Percentiles rank a stretch among this genome's conserved stretches.
Evolutionary conservation across 2,329 filamentous ascomycete genomes (phyloP).

Genomic region (Phaeosphaeria sp.): DNA sequence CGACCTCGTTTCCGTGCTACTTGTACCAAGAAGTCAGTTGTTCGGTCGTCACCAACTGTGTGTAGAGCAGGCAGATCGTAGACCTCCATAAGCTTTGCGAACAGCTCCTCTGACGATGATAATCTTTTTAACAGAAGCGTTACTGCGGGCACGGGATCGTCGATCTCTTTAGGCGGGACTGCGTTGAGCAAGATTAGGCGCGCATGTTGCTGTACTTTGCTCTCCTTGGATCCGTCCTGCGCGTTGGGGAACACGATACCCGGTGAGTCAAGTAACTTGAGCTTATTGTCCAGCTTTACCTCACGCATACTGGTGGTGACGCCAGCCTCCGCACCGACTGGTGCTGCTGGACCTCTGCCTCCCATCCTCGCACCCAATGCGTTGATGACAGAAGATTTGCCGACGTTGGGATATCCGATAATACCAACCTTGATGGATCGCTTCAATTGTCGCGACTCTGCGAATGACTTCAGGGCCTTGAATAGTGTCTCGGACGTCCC

Average conservation of each 20-base stretch:
- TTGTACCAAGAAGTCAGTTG: constrained; percentile 91
- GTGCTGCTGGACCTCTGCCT: constrained; percentile 74
- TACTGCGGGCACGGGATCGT: constrained; percentile 88
- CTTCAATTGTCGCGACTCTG: constrained; percentile 82
- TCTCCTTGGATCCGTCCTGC: constrained; percentile 53
- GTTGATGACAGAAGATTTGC: constrained; percentile 97
- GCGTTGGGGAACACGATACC: constrained; percentile 89
- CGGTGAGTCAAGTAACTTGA: constrained; percentile 91
- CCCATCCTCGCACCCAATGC: constrained; percentile 80
- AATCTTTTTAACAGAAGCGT: constrained; percentile 82
- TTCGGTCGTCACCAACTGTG: constrained; percentile 71
- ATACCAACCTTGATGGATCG: constrained; percentile 89
- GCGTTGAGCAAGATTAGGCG: constrained; percentile 88
- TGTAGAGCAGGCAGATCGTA: constrained; percentile 86
- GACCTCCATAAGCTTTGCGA: constrained; percentile 79
- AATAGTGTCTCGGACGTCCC: constrained; percentile 85
- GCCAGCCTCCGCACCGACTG: constrained; percentile 87
- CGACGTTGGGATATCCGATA: constrained; percentile 94
- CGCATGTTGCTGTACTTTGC: constrained; percentile 74
- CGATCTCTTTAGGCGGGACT: constrained; percentile 90
- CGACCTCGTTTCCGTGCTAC: constrained; percentile 92
- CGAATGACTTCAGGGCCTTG: constrained; percentile 87
- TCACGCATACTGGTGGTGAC: constrained; percentile 87
- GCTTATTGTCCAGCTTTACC: constrained; percentile 93
- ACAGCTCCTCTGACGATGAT: constrained; percentile 72